Evolutionary conservation across 1,284 basidiomycete genomes (phyloP).

Genomic region (Clitocybe nebularis): DNA sequence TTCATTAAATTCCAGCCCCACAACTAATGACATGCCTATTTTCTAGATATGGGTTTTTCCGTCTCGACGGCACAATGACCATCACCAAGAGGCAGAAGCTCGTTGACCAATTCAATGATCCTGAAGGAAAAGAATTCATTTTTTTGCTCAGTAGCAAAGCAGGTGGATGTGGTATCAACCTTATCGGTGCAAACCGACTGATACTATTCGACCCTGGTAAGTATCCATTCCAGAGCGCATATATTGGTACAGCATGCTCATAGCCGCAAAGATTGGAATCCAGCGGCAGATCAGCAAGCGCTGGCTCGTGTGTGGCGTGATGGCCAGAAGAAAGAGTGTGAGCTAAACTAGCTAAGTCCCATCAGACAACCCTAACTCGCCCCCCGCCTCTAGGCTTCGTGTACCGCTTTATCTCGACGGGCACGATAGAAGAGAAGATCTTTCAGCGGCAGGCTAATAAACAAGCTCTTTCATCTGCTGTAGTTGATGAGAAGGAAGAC

Average conservation of each 20-base stretch:
- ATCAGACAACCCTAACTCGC: not conserved
- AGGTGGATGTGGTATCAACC: constrained; percentile 96
- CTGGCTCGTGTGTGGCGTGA: constrained; percentile 99
- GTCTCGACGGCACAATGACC: constrained; percentile 92
- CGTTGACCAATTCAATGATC: constrained; percentile 97
- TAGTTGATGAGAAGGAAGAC: constrained; percentile 97
- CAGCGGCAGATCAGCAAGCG: constrained; percentile 97
- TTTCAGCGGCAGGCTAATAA: constrained; percentile 96
- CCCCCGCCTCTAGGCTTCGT: constrained; percentile 71
- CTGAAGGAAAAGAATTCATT: constrained; percentile 91
- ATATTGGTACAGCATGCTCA: too few relatives aligned
- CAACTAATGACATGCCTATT: constrained; percentile 7
- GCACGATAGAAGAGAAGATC: constrained; percentile 99
- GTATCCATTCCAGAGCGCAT: constrained; percentile 14
- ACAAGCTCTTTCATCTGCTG: constrained; percentile 94
- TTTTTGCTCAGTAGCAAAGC: constrained; percentile 97
- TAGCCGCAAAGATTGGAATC: constrained; percentile 83
- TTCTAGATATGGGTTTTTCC: constrained; percentile 84
- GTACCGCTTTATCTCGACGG: constrained; percentile 96
- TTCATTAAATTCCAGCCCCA: too few relatives aligned
- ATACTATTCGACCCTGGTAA: constrained; percentile 94
- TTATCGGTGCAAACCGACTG: constrained; percentile 95
- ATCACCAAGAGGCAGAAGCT: constrained; percentile 96
- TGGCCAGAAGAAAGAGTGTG: constrained; percentile 99
- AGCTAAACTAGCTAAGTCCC: constrained; percentile 20